Evolutionary conservation across 78 protist species (phyloP), one percentile per base, ranked within the genome.

Genomic region (Pigoraptor vietnamica): DNA sequence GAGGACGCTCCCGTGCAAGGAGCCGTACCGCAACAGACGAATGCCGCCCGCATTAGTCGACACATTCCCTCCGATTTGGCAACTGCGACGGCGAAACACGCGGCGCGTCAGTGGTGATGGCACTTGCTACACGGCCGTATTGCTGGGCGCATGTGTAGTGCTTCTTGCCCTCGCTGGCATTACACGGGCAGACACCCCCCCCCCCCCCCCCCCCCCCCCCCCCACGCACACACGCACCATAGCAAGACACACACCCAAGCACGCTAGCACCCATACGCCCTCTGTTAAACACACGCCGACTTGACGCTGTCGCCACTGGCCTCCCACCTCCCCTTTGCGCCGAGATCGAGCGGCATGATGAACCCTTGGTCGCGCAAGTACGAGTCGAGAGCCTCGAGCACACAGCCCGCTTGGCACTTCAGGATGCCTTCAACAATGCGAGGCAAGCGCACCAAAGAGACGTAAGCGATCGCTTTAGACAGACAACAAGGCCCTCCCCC

Each of bases 21-120:
- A 92, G 35, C 99, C 99, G 90, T 98, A 98, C 10, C 99, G 96
- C 55, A 97, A 40, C 83, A 93, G 95, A 39, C 98, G 95, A 37
- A 98, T 35, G 0, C 99, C 99, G 10, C 99, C 99, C 14, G 99
- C 99, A 89, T 97, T 97, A 23, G 99, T 98, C 2, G 97, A 91
- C 38, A 96, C 92, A 93, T 98, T 98, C 10, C 99, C 99, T 23
- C 99, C 99, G 39, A 98, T 94, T 9, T 95, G 97, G 40, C 99
- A 98, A 88, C 94, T 92, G 82, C 33, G 6, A n/a, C n/a, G n/a
- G n/a, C n/a, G n/a, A n/a, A n/a, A n/a, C n/a, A n/a, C n/a, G n/a
- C n/a, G n/a, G n/a, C n/a, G n/a, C n/a, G n/a, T n/a, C n/a, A n/a
- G n/a, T n/a, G n/a, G n/a, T n/a, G n/a, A n/a, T n/a, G n/a, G n/a